Conservation (phyloP, 1,284 basidiomycete species). For the Pascua guehoae region DNA sequence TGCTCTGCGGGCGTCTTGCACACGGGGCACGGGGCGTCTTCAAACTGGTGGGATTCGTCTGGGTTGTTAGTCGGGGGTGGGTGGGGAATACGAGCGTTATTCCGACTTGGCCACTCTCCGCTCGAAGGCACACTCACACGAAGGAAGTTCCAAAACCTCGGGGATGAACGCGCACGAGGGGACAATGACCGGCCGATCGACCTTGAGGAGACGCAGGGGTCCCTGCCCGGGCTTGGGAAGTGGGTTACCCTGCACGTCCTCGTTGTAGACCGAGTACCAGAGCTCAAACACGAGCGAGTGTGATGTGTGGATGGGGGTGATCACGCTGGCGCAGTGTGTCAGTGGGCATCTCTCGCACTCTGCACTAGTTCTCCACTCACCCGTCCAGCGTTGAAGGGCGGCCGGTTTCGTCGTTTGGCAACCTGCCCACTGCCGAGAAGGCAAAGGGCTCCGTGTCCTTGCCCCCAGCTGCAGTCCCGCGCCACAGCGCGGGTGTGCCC, state of each 20-base stretch:
- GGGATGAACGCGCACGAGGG: slow-evolving; percentile 18
- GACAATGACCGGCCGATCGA: slow-evolving; percentile 8
- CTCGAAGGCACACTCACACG: slow-evolving; percentile 21
- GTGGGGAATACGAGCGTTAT: too few relatives aligned
- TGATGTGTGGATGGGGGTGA: slow-evolving; percentile 36
- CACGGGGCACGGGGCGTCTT: slow-evolving; percentile 15
- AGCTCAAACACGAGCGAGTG: slow-evolving; percentile 37
- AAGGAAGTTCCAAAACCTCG: slow-evolving; percentile 18
- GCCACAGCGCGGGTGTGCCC: slow-evolving; percentile 28
- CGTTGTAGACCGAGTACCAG: slow-evolving; percentile 35
- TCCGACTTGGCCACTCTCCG: too few relatives aligned
- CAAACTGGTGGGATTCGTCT: slow-evolving; percentile 15
- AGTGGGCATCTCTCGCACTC: not conserved
- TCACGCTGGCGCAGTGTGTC: slow-evolving; percentile 21
- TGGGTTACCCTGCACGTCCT: slow-evolving; percentile 21
- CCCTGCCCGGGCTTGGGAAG: slow-evolving; percentile 4
- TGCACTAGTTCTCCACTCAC: slow-evolving; percentile 2
- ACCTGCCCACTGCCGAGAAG: slow-evolving; percentile 19
- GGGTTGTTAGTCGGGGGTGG: not conserved
- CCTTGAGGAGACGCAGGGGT: slow-evolving; percentile 9
- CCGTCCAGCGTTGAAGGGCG: slow-evolving; percentile 34
- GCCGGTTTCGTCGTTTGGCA: slow-evolving; percentile 36
- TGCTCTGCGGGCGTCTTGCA: slow-evolving; percentile 16
- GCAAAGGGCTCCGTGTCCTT: slow-evolving; percentile 11
- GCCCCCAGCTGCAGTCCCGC: slow-evolving; percentile 20